Evolutionary conservation across 2,329 filamentous ascomycete genomes (phyloP).

Genomic region (Paraphaeosphaeria minitans): DNA sequence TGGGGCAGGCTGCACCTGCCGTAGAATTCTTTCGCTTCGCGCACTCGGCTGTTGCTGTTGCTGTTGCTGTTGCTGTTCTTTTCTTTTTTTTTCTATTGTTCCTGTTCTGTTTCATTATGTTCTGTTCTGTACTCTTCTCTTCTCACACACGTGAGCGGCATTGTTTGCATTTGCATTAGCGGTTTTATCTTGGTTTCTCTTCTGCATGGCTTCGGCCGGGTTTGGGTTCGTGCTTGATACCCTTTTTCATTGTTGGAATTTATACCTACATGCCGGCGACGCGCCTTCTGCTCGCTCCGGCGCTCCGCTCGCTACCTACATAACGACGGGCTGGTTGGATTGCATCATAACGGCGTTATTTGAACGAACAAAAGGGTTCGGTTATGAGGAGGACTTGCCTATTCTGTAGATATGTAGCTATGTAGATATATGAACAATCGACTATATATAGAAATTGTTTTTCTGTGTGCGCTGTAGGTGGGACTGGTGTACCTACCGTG

Average conservation of each 20-base stretch:
- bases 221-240: conserved; percentile 6
- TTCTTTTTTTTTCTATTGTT: too few relatives aligned
- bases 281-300: conserved; percentile 6
- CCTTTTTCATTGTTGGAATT: neutral
- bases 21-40: neutral
- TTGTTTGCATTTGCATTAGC: conserved; percentile 9
- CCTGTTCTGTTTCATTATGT: neutral
- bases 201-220: conserved; percentile 1
- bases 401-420: conserved; percentile 10
- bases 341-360: conserved; percentile 9
- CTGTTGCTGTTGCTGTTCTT: neutral
- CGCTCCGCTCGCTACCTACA: conserved; percentile 10
- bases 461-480: neutral
- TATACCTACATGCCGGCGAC: conserved; percentile 9
- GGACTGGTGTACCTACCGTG: neutral
- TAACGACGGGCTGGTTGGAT: conserved; percentile 2
- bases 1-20: neutral
- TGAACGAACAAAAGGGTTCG: neutral
- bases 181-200: neutral
- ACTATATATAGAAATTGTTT: neutral
- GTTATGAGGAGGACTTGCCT: neutral
- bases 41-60: conserved; percentile 4
- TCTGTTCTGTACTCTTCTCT: neutral
- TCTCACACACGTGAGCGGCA: conserved; percentile 1
- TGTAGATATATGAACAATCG: conserved; percentile 5